phyloP scores from a whole-genome alignment of 495 filamentous ascomycete genomes.

The Antarctomyces pellizariae region DNA sequence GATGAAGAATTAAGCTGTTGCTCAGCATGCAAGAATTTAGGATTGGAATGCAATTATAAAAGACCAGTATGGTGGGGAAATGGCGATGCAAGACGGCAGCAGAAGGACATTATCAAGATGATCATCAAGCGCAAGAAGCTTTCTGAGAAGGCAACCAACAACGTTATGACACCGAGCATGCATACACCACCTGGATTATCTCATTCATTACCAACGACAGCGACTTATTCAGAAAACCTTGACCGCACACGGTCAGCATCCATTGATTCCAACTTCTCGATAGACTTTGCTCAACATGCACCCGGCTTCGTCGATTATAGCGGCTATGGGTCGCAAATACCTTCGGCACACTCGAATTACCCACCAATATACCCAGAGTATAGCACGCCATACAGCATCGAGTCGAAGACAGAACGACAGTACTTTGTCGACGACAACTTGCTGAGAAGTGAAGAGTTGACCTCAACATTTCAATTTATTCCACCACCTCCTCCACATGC shows the following conservation, averaged over 20 bases:
- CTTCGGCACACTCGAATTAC: conserved; percentile 17
- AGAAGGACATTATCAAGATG: conserved; percentile 90
- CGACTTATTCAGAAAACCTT: conserved; percentile 49
- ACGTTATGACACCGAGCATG: conserved; percentile 27
- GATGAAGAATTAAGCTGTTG: conserved; percentile 78
- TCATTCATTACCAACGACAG: conserved; percentile 60
- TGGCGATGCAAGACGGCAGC: conserved; percentile 54
- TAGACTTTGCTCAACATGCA: conserved; percentile 52
- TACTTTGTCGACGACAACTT: conserved; percentile 84
- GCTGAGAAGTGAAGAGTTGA: conserved; percentile 56
- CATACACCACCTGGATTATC: conserved; percentile 57
- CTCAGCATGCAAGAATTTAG: conserved; percentile 71
- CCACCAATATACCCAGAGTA: conserved; percentile 18
- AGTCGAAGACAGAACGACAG: conserved; percentile 86
- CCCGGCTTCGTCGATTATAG: conserved; percentile 34
- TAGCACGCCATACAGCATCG: conserved; percentile 75
- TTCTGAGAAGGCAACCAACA: conserved; percentile 51
- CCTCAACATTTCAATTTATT: conserved; percentile 75
- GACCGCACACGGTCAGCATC: conserved; percentile 49
- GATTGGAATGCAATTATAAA: conserved; percentile 83
- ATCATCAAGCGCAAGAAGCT: conserved; percentile 94
- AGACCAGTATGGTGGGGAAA: conserved; percentile 93
- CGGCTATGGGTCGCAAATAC: conserved; percentile 30
- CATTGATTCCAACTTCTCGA: conserved; percentile 51
- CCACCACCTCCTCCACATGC: conserved; percentile 42